These are phyloP conservation scores for Botryosphaeria agaves DNA, from an alignment of 2,329 filamentous ascomycete genomes.

Conservation along the genomic window DNA sequence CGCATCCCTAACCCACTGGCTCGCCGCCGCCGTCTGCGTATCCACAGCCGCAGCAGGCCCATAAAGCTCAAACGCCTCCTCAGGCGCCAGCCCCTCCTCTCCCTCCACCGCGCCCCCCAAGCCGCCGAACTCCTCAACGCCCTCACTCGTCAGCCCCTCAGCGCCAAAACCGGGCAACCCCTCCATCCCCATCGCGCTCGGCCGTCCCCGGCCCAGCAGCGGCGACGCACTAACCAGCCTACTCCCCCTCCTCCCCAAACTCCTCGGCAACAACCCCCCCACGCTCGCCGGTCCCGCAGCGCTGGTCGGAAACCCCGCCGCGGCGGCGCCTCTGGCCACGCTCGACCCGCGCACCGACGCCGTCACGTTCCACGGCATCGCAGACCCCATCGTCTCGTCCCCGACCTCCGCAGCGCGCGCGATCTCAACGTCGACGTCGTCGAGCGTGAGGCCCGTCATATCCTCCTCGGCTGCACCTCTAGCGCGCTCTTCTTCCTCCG, in stretches of 20 bases:
- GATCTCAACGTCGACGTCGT: conserved; percentile 34
- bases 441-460: conserved; percentile 5
- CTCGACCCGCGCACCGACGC: conserved; percentile 36
- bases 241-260: conserved; percentile 24
- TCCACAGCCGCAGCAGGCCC: conserved; percentile 27
- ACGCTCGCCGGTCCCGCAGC: conserved; percentile 9
- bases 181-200: conserved; percentile 5
- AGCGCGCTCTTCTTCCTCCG: conserved; percentile 14
- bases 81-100: conserved; percentile 6
- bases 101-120: conserved; percentile 3
- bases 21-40: conserved; percentile 28
- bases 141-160: conserved; percentile 5
- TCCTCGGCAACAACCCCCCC: conserved; percentile 8
- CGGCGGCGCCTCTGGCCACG: conserved; percentile 8
- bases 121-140: conserved; percentile 1
- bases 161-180: neutral
- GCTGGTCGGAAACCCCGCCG: conserved; percentile 15
- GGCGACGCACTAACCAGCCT: conserved; percentile 44
- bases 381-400: conserved; percentile 46
- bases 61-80: conserved; percentile 26
- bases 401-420: conserved; percentile 50
- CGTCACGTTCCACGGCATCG: conserved; percentile 53
- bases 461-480: conserved; percentile 9
- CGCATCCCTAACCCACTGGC: conserved; percentile 31
- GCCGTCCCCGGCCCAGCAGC: conserved; percentile 30